Evolutionary conservation across 177 flowering plant genomes (phyloP), one percentile per base, ranked within the genome.

Genomic region (Vitis hybrid): DNA sequence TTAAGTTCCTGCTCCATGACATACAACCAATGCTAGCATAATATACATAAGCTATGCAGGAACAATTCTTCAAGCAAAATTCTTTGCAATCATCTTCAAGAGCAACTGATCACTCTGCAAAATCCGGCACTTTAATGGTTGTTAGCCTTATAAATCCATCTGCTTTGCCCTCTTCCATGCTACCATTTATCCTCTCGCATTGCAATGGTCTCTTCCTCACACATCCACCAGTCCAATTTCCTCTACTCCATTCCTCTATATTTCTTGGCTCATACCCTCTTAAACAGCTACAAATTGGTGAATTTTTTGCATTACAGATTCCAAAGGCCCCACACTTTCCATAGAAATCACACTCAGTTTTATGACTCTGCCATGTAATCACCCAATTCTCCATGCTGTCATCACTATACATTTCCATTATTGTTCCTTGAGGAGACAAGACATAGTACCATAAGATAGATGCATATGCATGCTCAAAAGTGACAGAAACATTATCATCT

Each of bases 11-110:
- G 14, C 51, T 68, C 62, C 64, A 64, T 16, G 45, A 33, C 45
- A 33, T 33, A 33, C 45, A 33, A 33, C 45, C 45, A 65, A 72
- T 33, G 26, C 70, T 65, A 9, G 18, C 51, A 45, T 66, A 11
- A 60, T 15, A 60, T 50, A 70, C 56, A 19, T 72, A 72, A 22
- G 75, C 70, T 33, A 72, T 3, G 11, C 75, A 72, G 50, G 75
- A 65, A 61, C 75, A 72, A 63, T 72, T 72, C 45, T 60, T 48
- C 64, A 72, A 59, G 65, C 75, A 72, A 10, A 51, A 31, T 5
- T 21, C 31, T 33, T 5, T 51, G 39, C 79, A 76, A 4, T 72
- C 21, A 9, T 64, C 51, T 45, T 64, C 72, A 2, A 7, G 14
- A 14, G 62, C 48, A 68, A 53, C 6, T 10, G 72, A 72, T 66